Evolutionary conservation across 257 asterid species (phyloP).

Genomic region (Nicotiana attenuata): DNA sequence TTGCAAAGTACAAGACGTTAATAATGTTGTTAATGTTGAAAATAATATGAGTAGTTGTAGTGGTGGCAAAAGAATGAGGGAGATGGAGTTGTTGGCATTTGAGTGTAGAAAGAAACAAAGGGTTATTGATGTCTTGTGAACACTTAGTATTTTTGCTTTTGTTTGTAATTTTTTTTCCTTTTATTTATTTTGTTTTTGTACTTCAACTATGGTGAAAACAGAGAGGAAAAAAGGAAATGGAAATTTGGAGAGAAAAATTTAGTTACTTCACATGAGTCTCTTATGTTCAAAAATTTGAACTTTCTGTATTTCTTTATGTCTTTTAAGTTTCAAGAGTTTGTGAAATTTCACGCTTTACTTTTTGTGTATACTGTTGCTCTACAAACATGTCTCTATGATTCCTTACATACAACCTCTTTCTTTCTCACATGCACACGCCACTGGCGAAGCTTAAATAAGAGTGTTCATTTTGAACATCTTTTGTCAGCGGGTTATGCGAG

Average conservation of each 20-base stretch:
- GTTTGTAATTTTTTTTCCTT: background rate
- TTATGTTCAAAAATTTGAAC: background rate
- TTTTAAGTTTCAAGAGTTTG: background rate
- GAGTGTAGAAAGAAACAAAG: conserved; percentile 15
- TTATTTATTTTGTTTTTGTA: background rate
- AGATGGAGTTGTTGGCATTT: conserved; percentile 12
- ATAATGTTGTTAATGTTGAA: background rate
- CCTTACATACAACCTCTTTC: background rate
- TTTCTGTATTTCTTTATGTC: background rate
- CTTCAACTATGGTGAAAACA: background rate
- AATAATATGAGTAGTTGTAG: background rate
- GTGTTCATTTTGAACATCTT: too few species aligned
- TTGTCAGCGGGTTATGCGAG: too few species aligned
- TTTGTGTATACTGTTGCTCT: background rate
- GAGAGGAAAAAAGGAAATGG: background rate
- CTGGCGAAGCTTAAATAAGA: too few species aligned
- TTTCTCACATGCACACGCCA: background rate
- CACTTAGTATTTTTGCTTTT: background rate
- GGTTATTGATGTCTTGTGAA: conserved; percentile 5
- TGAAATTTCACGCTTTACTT: background rate
- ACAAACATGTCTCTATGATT: background rate
- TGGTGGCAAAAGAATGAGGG: conserved; percentile 12
- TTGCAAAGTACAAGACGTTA: background rate
- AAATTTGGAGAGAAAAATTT: background rate
- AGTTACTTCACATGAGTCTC: background rate